Evolutionary conservation across 495 filamentous ascomycete species (phyloP), one percentile per base, ranked within the genome.

Genomic region (Daldinia concentrica): DNA sequence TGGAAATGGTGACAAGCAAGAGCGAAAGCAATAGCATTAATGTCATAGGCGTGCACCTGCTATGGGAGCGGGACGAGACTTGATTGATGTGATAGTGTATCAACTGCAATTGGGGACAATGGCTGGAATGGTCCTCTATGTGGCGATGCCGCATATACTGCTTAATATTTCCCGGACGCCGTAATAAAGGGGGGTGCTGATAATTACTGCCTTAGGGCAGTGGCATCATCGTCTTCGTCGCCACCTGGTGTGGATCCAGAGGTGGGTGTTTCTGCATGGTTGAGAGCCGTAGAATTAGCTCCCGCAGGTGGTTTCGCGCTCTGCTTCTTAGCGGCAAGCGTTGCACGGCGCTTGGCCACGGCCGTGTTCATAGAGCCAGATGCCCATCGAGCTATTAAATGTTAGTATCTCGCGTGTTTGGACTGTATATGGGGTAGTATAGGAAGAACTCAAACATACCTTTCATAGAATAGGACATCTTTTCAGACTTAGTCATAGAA

Each of bases 401-500:
- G n/a, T 57, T 57, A 57, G 54, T 22, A 57, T 9, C 17, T 17
- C 8, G 54, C 29, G 2, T 11, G 30, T 22, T 19, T 9, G 29
- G 5, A 36, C 0, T 19, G 24, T 15, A 15, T 57, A 48, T 12
- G 43, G 8, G 43, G 7, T 48, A 4, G 17, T 9, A 22, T 36
- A 24, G 1, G 15, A 6, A 4, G 11, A 30, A 29, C 3, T 52
- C 19, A 32, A 34, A 77, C 79, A 69, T 74, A 84, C 83, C 74
- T 74, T 82, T 82, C 83, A 85, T 85, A 1, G 82, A 84, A 41
- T 68, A 76, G 2, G 79, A 82, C 83, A 85, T 85, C 76, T 85
- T 85, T 73, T 85, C 83, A 7, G 81, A 83, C 71, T 85, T 85
- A 45, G 80, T 85, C 83, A 85, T 84, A 36, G 81, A 75, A 4